Percentiles rank a stretch among this genome's conserved stretches.
Conservation (phyloP, 805 yeast species). For the Jamesozyma spencerorum region DNA sequence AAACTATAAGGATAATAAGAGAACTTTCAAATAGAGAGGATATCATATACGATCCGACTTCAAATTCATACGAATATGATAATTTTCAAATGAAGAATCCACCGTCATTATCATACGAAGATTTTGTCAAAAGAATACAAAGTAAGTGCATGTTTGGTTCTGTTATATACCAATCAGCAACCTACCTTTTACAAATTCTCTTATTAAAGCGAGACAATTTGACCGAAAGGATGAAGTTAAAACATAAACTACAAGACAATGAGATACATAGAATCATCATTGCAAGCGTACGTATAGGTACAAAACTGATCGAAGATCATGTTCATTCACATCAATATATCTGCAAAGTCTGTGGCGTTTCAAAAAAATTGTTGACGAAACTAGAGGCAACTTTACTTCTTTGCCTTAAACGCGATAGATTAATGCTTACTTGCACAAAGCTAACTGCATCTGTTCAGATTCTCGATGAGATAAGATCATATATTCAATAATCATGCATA, state of each 20-base stretch:
- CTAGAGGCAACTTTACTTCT: slow-evolving; percentile 13
- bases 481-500: background rate
- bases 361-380: slow-evolving; percentile 18
- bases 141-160: slow-evolving; percentile 25
- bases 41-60: slow-evolving; percentile 1
- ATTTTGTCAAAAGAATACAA: slow-evolving; percentile 22
- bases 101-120: slow-evolving; percentile 20
- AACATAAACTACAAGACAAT: slow-evolving; percentile 30
- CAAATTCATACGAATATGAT: slow-evolving; percentile 6
- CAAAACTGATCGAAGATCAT: slow-evolving; percentile 37
- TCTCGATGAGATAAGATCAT: slow-evolving; percentile 3
- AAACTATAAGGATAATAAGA: slow-evolving; percentile 11
- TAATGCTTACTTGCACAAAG: slow-evolving; percentile 12
- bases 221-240: slow-evolving; percentile 9
- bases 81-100: slow-evolving; percentile 24
- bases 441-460: slow-evolving; percentile 9
- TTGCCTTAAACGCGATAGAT: slow-evolving; percentile 11
- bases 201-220: slow-evolving; percentile 13
- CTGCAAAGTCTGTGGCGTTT: slow-evolving; percentile 38
- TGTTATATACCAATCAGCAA: slow-evolving; percentile 23
- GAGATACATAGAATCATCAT: slow-evolving; percentile 37
- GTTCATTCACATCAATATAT: slow-evolving; percentile 36
- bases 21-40: slow-evolving; percentile 9
- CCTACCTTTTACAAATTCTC: slow-evolving; percentile 19
- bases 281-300: slow-evolving; percentile 36